These are phyloP conservation scores for Diutina catenulata DNA, from an alignment of 1,139 yeast genomes.

Conservation along the genomic window DNA sequence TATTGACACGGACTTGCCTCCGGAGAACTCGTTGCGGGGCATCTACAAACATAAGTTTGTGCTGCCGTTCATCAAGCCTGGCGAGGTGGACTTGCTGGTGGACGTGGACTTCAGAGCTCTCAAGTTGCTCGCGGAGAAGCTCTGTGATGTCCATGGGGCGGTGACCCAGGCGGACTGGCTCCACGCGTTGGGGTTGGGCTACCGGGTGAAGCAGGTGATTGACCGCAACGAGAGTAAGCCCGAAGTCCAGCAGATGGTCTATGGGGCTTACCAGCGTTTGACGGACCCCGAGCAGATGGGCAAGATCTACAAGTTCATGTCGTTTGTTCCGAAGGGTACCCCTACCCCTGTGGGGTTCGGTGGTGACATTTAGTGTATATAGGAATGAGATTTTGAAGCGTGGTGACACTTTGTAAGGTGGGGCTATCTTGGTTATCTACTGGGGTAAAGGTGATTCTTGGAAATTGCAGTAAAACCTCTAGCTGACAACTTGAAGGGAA, in stretches of 20 bases:
- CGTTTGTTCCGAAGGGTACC: constrained; percentile 41
- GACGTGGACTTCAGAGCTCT: constrained; percentile 72
- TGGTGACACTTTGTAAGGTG: too few species aligned
- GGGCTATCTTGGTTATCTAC: too few species aligned
- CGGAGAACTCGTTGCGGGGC: constrained; percentile 62
- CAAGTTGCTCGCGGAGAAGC: constrained; percentile 14
- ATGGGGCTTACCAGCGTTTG: constrained; percentile 49
- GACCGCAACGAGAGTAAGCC: constrained; percentile 29
- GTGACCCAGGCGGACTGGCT: constrained; percentile 75
- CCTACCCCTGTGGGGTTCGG: constrained; percentile 24
- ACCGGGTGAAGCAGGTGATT: constrained; percentile 29
- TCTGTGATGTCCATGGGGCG: constrained; percentile 38
- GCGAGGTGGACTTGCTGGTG: constrained; percentile 71
- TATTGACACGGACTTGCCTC: constrained; percentile 39
- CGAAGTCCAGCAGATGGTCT: constrained; percentile 17
- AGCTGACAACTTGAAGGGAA: too few species aligned
- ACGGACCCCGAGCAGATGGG: constrained; percentile 68
- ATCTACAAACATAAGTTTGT: constrained; percentile 65
- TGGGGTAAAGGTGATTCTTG: too few species aligned
- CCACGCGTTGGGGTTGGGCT: constrained; percentile 65
- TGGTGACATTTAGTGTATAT: too few species aligned
- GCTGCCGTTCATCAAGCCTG: constrained; percentile 67
- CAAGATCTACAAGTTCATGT: constrained; percentile 60
- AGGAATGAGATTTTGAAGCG: too few species aligned
- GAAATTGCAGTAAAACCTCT: too few species aligned